Percentiles rank a stretch among this genome's conserved stretches.
Evolutionary conservation across 257 asterid species (phyloP).

Genomic region (Salvia splendens): DNA sequence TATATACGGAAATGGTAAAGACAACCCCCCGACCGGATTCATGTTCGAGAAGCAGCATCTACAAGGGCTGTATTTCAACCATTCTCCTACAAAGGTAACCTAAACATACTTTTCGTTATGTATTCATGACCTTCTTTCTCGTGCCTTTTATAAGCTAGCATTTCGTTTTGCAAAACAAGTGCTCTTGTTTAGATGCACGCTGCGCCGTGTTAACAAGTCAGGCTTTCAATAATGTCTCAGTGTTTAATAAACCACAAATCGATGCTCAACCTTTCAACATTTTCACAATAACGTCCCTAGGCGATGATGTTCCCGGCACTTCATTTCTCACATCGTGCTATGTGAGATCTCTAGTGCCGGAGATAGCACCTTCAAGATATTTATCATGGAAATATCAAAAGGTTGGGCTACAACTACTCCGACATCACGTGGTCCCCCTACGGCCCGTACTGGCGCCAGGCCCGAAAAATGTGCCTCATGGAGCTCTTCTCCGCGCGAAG

Average conservation of each 20-base stretch:
- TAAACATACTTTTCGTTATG: neutral
- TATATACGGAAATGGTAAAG: slow-evolving; percentile 73
- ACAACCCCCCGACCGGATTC: slow-evolving; percentile 89
- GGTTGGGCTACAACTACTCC: slow-evolving; percentile 48
- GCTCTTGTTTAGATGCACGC: too few species aligned
- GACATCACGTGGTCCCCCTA: slow-evolving; percentile 63
- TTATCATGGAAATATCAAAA: too few species aligned
- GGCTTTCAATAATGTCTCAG: neutral
- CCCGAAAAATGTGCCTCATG: slow-evolving; percentile 51
- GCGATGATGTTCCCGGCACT: neutral
- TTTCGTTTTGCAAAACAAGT: too few species aligned
- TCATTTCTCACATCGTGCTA: neutral
- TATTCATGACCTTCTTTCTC: too few species aligned
- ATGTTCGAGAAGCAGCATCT: slow-evolving; percentile 90
- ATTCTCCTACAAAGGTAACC: slow-evolving; percentile 83
- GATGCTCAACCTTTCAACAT: neutral
- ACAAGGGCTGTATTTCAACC: slow-evolving; percentile 89
- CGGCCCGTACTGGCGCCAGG: slow-evolving; percentile 63
- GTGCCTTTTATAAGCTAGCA: neutral
- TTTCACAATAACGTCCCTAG: neutral
- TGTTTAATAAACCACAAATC: neutral
- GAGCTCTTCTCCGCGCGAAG: slow-evolving; percentile 48
- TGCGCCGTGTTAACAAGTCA: too few species aligned
- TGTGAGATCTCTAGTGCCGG: too few species aligned
- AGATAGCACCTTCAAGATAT: too few species aligned